Evolutionary conservation across 1,284 basidiomycete species (phyloP).

Genomic region (Cutaneotrichosporon sp.): DNA sequence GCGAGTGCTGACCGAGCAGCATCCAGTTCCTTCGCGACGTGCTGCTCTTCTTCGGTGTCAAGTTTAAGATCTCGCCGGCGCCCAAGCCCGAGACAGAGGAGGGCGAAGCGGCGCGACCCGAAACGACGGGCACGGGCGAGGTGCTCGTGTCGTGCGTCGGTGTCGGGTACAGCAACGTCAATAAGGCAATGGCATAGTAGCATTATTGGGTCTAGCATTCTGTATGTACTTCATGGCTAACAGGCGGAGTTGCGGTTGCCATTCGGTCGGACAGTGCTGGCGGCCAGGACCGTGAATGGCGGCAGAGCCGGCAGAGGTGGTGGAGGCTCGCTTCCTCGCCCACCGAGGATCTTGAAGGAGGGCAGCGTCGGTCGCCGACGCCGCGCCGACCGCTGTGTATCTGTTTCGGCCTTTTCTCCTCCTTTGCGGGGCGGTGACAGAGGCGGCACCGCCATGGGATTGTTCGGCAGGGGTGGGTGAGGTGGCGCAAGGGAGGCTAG

Average conservation of each 20-base stretch:
- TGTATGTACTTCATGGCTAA: conserved; percentile 17
- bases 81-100: conserved; percentile 7
- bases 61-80: conserved; percentile 52
- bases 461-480: background rate
- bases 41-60: conserved; percentile 68
- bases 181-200: conserved; percentile 48
- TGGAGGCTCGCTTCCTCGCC: conserved; percentile 7
- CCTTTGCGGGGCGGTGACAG: background rate
- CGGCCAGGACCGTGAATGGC: too few relatives aligned
- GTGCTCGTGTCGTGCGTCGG: conserved; percentile 50
- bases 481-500: background rate
- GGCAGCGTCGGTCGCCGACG: conserved; percentile 13
- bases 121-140: conserved; percentile 25
- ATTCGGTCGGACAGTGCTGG: too few relatives aligned
- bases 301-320: conserved; percentile 13
- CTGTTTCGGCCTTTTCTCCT: too few relatives aligned
- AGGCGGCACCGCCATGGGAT: background rate
- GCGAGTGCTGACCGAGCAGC: conserved; percentile 54
- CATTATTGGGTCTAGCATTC: background rate
- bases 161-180: conserved; percentile 52
- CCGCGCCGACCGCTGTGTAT: background rate
- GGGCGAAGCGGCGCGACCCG: conserved; percentile 9
- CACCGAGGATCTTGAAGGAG: background rate
- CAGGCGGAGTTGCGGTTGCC: background rate
- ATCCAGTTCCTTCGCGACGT: conserved; percentile 86